Evolutionary conservation across 345 rosid genomes (phyloP).

Genomic region (Pistacia integerrima): DNA sequence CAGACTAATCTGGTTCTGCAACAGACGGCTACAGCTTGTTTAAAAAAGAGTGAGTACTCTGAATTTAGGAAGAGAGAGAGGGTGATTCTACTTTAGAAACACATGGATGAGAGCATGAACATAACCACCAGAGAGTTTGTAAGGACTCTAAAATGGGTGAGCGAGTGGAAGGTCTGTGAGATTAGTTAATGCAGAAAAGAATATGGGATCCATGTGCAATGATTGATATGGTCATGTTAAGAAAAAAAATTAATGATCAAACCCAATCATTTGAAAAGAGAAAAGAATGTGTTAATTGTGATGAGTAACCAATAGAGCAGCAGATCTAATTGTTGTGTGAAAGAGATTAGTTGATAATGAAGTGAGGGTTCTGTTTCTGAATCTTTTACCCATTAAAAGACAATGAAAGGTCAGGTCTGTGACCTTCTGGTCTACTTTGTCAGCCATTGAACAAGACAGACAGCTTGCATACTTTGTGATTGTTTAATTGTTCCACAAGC

Average conservation of each 20-base stretch:
- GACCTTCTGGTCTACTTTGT: constrained; percentile 25
- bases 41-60: constrained; percentile 1
- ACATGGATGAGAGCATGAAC: constrained; percentile 22
- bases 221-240: constrained; percentile 37
- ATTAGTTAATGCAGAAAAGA: constrained; percentile 16
- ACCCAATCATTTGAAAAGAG: constrained; percentile 35
- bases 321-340: constrained; percentile 8
- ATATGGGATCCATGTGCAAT: constrained; percentile 47
- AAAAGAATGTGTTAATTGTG: constrained; percentile 17
- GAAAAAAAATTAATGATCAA: constrained; percentile 17
- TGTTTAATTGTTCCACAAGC: neutral
- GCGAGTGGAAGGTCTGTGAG: constrained; percentile 7
- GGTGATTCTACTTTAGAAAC: constrained; percentile 15
- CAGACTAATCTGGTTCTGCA: constrained; percentile 10
- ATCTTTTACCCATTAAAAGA: constrained; percentile 4
- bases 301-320: neutral
- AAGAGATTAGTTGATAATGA: constrained; percentile 15
- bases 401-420: neutral
- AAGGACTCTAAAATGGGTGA: neutral
- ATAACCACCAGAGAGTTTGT: constrained; percentile 8
- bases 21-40: constrained; percentile 29
- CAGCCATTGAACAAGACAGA: neutral
- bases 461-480: neutral
- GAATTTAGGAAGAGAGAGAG: constrained; percentile 10
- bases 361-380: constrained; percentile 11